Evolutionary conservation across 2,329 filamentous ascomycete genomes (phyloP).

Genomic region (Aspergillus sp.): DNA sequence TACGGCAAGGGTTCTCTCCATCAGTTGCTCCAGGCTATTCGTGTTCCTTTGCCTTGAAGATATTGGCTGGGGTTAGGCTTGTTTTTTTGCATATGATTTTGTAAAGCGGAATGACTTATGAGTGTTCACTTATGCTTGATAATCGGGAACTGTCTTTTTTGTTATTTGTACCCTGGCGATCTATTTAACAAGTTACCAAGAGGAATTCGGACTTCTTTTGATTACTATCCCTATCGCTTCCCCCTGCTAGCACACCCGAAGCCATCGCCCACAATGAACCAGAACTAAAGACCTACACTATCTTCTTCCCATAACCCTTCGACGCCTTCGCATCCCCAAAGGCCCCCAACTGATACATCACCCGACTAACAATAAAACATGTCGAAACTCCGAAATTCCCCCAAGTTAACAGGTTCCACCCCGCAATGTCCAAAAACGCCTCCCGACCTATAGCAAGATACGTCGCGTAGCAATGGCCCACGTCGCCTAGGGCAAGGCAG

Average conservation of each 20-base stretch:
- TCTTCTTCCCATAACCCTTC: constrained; percentile 20
- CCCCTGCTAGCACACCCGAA: no score
- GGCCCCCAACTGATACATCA: constrained; percentile 50
- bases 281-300: no score
- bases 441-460: constrained; percentile 51
- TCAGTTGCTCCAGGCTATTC: constrained; percentile 21
- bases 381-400: constrained; percentile 61
- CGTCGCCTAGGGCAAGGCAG: constrained; percentile 56
- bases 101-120: no score
- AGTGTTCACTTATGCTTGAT: no score
- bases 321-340: constrained; percentile 43
- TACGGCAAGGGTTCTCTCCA: constrained; percentile 20
- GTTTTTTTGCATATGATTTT: no score
- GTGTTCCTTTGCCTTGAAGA: constrained; percentile 2
- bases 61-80: no score
- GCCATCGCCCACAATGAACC: no score
- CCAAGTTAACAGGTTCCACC: constrained; percentile 65
- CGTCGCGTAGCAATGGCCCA: constrained; percentile 59
- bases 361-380: constrained; percentile 50
- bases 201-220: no score
- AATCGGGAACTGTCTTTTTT: neutral
- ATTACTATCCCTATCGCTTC: no score
- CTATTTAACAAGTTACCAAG: no score
- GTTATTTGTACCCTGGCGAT: no score
- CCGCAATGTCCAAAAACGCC: constrained; percentile 43